Evolutionary conservation across 805 yeast genomes (phyloP).

Genomic region (Candida orba): DNA sequence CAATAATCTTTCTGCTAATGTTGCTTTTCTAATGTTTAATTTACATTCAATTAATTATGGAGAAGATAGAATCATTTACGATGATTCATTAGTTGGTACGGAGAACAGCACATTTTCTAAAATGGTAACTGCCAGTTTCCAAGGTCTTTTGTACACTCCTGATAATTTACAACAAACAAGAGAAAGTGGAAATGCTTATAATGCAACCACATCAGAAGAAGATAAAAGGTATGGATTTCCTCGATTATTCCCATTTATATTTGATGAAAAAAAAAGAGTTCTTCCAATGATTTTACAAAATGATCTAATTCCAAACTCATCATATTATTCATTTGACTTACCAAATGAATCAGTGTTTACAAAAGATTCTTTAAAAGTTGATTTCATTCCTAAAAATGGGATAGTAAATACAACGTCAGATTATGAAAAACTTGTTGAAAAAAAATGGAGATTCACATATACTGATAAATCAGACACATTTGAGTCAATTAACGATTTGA

Average conservation of each 20-base stretch:
- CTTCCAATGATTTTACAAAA: constrained; percentile 29
- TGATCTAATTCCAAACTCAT: constrained; percentile 22
- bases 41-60: constrained; percentile 19
- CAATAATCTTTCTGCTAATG: constrained; percentile 38
- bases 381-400: neutral
- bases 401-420: neutral
- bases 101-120: constrained; percentile 21
- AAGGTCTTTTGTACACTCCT: constrained; percentile 25
- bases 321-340: constrained; percentile 23
- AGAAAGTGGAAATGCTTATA: constrained; percentile 11
- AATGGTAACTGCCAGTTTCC: constrained; percentile 13
- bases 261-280: constrained; percentile 27
- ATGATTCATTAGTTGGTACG: constrained; percentile 3
- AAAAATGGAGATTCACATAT: constrained; percentile 33
- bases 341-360: neutral
- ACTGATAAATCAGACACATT: constrained; percentile 40
- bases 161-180: constrained; percentile 19
- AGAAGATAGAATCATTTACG: neutral
- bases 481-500: constrained; percentile 31
- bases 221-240: constrained; percentile 27
- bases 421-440: constrained; percentile 5
- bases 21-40: constrained; percentile 34
- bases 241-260: constrained; percentile 28
- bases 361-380: neutral
- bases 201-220: constrained; percentile 8